These are phyloP conservation scores for Aspergillus ochraceoroseus DNA, from an alignment of 2,329 filamentous ascomycete genomes.

Conservation along the genomic window DNA sequence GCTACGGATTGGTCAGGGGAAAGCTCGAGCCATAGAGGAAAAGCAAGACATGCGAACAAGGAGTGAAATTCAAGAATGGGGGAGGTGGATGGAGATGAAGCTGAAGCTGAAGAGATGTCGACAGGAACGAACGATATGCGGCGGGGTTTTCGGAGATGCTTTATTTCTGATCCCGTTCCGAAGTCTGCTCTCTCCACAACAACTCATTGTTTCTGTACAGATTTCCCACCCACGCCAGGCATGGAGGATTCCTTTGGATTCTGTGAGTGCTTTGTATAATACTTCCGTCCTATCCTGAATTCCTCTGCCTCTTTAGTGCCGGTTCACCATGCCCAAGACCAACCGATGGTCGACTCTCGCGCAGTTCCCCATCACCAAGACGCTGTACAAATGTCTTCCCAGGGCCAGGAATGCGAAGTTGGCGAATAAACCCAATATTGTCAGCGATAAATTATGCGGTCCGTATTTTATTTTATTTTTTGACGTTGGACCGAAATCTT, in stretches of 20 bases:
- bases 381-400: conserved; percentile 13
- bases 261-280: too few species aligned
- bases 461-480: conserved; percentile 10
- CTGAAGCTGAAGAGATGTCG: too few species aligned
- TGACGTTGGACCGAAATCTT: too few species aligned
- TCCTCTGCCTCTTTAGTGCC: not conserved
- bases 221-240: too few species aligned
- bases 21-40: not conserved
- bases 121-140: not conserved
- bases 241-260: too few species aligned
- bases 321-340: conserved; percentile 8
- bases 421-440: conserved; percentile 22
- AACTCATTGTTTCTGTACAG: too few species aligned
- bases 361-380: conserved; percentile 23
- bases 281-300: too few species aligned
- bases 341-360: conserved; percentile 21
- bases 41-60: not conserved
- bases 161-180: not conserved
- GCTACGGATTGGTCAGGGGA: not conserved
- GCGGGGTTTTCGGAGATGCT: conserved; percentile 1
- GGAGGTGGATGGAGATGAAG: not conserved
- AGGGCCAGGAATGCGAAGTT: conserved; percentile 10
- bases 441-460: conserved; percentile 36
- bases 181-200: not conserved
- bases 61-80: not conserved